These are phyloP conservation scores for Flaveria robusta DNA, from an alignment of 129 eudicot species.

Conservation along the genomic window DNA sequence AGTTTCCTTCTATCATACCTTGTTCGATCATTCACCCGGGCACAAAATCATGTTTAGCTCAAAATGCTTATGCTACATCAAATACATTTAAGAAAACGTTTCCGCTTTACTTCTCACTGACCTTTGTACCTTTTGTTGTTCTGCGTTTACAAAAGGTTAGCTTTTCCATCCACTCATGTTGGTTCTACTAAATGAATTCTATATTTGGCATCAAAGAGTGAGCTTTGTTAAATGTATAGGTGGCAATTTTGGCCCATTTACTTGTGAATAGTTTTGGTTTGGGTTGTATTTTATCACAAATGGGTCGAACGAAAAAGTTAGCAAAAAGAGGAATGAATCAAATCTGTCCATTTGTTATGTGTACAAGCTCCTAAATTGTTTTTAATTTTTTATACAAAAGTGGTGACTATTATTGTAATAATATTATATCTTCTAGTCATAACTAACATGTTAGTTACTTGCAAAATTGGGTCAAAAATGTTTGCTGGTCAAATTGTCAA, in stretches of 20 bases:
- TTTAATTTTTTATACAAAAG: background rate
- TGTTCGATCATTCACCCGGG: constrained; percentile 91
- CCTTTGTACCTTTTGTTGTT: constrained; percentile 96
- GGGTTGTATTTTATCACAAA: no score
- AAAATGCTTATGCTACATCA: constrained; percentile 65
- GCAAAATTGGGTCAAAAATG: background rate
- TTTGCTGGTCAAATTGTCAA: background rate
- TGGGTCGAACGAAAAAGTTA: background rate
- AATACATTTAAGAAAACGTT: constrained; percentile 91
- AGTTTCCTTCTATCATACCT: constrained; percentile 82
- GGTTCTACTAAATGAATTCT: background rate
- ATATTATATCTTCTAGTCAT: no score
- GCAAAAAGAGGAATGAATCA: background rate
- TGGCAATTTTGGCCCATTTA: background rate
- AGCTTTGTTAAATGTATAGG: background rate
- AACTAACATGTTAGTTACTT: background rate
- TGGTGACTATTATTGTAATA: no score
- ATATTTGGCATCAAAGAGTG: constrained; percentile 7
- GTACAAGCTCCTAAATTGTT: background rate
- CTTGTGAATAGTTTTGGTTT: background rate
- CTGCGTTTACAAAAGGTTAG: constrained; percentile 89
- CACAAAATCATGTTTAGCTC: constrained; percentile 81
- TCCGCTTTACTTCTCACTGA: constrained; percentile 94
- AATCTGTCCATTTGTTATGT: background rate
- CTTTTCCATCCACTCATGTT: constrained; percentile 17